A percentile compares a stretch with the other conserved stretches of the same genome.
Evolutionary conservation across 352 stramenopile species (phyloP).

Genomic region (Pythium phragmiticola): DNA sequence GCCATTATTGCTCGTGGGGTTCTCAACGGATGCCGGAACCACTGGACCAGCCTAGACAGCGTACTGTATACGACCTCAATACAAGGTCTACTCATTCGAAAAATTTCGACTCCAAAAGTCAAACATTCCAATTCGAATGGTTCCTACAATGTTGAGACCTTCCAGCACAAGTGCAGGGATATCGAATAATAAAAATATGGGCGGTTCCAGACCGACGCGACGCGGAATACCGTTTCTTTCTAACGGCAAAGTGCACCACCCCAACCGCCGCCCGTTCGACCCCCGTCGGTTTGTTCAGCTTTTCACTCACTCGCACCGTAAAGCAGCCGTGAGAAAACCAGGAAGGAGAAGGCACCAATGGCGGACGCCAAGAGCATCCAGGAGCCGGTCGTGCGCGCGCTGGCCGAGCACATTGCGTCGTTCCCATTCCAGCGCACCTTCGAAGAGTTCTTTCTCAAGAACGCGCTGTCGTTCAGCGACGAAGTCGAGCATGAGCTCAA

Average conservation of each 20-base stretch:
- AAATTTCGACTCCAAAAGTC: background rate
- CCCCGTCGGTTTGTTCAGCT: background rate
- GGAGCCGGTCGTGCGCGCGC: conserved; percentile 49
- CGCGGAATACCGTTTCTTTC: background rate
- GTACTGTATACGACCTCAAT: background rate
- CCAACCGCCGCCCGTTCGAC: conserved; percentile 1
- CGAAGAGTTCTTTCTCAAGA: conserved; percentile 74
- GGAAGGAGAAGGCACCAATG: conserved; percentile 5
- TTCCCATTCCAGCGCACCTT: conserved; percentile 63
- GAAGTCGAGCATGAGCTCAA: conserved; percentile 65
- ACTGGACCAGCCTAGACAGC: background rate
- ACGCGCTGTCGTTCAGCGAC: conserved; percentile 62
- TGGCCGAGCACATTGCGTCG: conserved; percentile 64
- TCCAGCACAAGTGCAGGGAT: background rate
- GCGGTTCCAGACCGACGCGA: background rate
- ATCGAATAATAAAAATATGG: too few relatives aligned
- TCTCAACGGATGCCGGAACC: background rate
- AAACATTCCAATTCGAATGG: conserved; percentile 9
- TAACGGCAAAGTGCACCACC: background rate
- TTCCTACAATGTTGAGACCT: background rate
- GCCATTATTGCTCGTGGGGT: conserved; percentile 35
- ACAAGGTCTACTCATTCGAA: background rate
- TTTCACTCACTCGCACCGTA: too few relatives aligned
- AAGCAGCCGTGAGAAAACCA: too few relatives aligned
- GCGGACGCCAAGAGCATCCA: conserved; percentile 44